These are phyloP conservation scores for Mortierella sp. DNA, from an alignment of 371 early-diverging fungal genomes.

Conservation along the genomic window DNA sequence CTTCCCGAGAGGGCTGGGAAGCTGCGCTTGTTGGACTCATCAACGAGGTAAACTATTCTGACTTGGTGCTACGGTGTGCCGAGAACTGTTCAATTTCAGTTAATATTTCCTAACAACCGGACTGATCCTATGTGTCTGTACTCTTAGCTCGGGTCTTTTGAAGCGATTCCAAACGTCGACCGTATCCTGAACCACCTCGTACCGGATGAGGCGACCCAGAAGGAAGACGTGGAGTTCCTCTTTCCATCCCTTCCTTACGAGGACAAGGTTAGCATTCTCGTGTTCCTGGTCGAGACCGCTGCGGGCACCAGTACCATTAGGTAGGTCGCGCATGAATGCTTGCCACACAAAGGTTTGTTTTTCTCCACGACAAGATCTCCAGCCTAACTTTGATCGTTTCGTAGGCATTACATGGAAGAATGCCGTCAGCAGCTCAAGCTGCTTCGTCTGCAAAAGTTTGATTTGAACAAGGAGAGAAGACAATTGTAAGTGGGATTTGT, in stretches of 20 bases:
- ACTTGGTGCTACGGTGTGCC: no score
- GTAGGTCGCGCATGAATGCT: background rate
- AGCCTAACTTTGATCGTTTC: no score
- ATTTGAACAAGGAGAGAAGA: constrained; percentile 72
- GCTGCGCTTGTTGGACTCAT: constrained; percentile 47
- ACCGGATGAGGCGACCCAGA: constrained; percentile 53
- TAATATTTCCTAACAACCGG: no score
- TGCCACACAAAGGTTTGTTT: background rate
- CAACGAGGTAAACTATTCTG: constrained; percentile 36
- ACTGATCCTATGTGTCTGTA: background rate
- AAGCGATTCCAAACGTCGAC: constrained; percentile 60
- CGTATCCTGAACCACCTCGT: constrained; percentile 62
- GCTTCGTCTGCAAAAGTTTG: constrained; percentile 72
- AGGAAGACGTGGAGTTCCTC: constrained; percentile 61
- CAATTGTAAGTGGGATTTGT: constrained; percentile 23
- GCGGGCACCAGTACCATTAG: constrained; percentile 54
- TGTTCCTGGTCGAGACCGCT: constrained; percentile 63
- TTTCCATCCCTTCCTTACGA: constrained; percentile 58
- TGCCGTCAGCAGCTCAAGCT: constrained; percentile 75
- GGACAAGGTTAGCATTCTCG: constrained; percentile 63
- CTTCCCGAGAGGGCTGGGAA: constrained; percentile 46
- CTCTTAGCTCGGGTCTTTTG: constrained; percentile 60
- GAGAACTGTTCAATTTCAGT: no score
- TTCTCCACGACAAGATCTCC: background rate
- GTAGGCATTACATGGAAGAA: constrained; percentile 67